Evolutionary conservation across 2,329 filamentous ascomycete genomes (phyloP).

Genomic region (Fusarium humuli): DNA sequence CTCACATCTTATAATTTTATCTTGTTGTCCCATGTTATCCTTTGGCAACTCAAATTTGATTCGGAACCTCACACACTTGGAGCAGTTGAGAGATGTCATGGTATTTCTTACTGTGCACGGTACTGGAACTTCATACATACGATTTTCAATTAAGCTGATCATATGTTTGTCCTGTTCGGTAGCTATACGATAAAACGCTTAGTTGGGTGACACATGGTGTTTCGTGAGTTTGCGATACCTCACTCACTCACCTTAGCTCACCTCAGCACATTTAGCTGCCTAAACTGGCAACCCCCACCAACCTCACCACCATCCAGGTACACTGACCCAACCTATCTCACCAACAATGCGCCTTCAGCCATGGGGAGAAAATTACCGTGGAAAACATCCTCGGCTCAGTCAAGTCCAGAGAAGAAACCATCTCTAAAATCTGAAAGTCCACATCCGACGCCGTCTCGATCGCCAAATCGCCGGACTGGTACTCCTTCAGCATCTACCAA

Average conservation of each 20-base stretch:
- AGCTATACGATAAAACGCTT: background rate
- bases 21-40: too few relatives aligned
- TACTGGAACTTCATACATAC: background rate
- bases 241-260: slow-evolving; percentile 9
- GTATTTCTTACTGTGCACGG: background rate
- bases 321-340: slow-evolving; percentile 2
- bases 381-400: slow-evolving; percentile 52
- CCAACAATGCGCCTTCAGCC: slow-evolving; percentile 17
- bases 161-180: too few relatives aligned
- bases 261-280: slow-evolving; percentile 3
- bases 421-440: slow-evolving; percentile 21
- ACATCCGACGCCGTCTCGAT: background rate
- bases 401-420: slow-evolving; percentile 16
- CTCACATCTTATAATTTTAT: too few relatives aligned
- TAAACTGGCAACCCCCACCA: slow-evolving; percentile 24
- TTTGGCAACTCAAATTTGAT: background rate
- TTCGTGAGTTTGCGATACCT: background rate
- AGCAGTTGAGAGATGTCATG: background rate
- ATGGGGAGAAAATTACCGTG: slow-evolving; percentile 67
- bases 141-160: background rate
- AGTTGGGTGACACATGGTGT: background rate
- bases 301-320: background rate
- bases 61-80: background rate
- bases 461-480: slow-evolving; percentile 2
- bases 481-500: slow-evolving; percentile 19